A percentile compares a stretch with the other conserved stretches of the same genome.
These are phyloP conservation scores for Leptographium radiaticola DNA, from an alignment of 2,329 filamentous ascomycete genomes.

Conservation along the genomic window DNA sequence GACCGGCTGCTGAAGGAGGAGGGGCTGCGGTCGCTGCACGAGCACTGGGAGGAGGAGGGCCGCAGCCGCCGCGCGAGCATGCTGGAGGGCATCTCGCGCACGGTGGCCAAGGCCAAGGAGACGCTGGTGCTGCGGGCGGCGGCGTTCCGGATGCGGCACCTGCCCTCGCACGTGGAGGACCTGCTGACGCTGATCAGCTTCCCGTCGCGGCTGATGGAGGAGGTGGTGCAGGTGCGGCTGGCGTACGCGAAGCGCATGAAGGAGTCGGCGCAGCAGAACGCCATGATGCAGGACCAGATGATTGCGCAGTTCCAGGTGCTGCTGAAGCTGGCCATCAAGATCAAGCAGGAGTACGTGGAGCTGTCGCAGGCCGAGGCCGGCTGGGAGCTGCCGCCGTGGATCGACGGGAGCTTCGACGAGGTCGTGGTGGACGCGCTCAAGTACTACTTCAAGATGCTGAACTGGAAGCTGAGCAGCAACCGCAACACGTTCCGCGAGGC, in stretches of 20 bases:
- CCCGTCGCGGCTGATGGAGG: slow-evolving; percentile 86
- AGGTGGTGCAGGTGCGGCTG: slow-evolving; percentile 85
- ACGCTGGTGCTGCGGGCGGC: slow-evolving; percentile 79
- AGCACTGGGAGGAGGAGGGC: slow-evolving; percentile 39
- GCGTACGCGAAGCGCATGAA: slow-evolving; percentile 92
- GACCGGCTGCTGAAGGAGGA: slow-evolving; percentile 94
- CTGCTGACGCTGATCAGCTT: slow-evolving; percentile 94
- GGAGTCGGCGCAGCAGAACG: slow-evolving; percentile 80
- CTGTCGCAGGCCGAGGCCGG: slow-evolving; percentile 80
- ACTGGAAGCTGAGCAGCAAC: slow-evolving; percentile 94
- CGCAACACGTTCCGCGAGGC: slow-evolving; percentile 99
- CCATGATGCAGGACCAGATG: slow-evolving; percentile 95
- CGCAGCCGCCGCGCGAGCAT: slow-evolving; percentile 54
- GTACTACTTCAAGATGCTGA: slow-evolving; percentile 97
- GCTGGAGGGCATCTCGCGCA: slow-evolving; percentile 67
- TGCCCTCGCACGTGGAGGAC: slow-evolving; percentile 94
- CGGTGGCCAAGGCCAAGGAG: slow-evolving; percentile 86
- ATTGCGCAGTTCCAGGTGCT: slow-evolving; percentile 92
- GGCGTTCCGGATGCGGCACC: slow-evolving; percentile 74
- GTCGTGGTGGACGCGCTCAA: slow-evolving; percentile 86
- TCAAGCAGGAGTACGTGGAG: slow-evolving; percentile 76
- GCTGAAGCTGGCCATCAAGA: slow-evolving; percentile 78
- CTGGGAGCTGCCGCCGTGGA: slow-evolving; percentile 91
- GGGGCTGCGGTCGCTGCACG: slow-evolving; percentile 80
- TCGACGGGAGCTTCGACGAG: slow-evolving; percentile 90